Base-by-base conservation (phyloP, 1,284 basidiomycete genomes). In the Xerocomus amazonicus region DNA sequence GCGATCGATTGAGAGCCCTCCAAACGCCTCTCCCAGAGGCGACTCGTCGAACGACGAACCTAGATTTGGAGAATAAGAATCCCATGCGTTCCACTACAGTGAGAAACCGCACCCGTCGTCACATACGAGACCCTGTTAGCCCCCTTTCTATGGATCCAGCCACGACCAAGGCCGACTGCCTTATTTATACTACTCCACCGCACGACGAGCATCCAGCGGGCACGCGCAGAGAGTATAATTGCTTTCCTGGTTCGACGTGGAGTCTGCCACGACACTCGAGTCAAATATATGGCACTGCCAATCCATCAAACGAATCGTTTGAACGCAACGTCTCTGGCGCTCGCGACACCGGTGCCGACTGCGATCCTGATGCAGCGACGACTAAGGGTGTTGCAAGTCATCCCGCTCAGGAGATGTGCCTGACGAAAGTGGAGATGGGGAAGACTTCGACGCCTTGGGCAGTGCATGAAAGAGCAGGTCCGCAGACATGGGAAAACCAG, bases 231-330 rank as follows among this genome's bases (percentile, higher is more conserved):
- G 17, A 95, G 75, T 38, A 96, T 82, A 59, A 96, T 91, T 3
- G 90, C 89, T 65, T 96, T 95, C 38, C 91, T 0, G 91, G 86
- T 70, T 95, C 92, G 49, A 90, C 79, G 61, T 94, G 87, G 34
- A 96, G 72, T 35, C 90, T 76, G 2, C n/a, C n/a, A n/a, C n/a
- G n/a, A n/a, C n/a, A n/a, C n/a, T n/a, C n/a, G n/a, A n/a, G n/a
- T n/a, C n/a, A 96, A 19, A 92, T 77, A 68, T 88, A 93, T 3
- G 73, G 70, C 3, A 79, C 81, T 42, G 26, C 0, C 28, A 46
- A 68, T 14, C 39, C 43, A 13, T 45, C 49, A 1, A 45, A 37
- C 2, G 33, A 1, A 32, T 48, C 45, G 8, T 29, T 42, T 26
- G 48, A 46, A 37, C n/a, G n/a, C n/a, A n/a, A n/a, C n/a, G n/a